Base-by-base conservation (phyloP, 2,329 filamentous ascomycete genomes). In the Teratosphaeria pseudoeucalypti region DNA sequence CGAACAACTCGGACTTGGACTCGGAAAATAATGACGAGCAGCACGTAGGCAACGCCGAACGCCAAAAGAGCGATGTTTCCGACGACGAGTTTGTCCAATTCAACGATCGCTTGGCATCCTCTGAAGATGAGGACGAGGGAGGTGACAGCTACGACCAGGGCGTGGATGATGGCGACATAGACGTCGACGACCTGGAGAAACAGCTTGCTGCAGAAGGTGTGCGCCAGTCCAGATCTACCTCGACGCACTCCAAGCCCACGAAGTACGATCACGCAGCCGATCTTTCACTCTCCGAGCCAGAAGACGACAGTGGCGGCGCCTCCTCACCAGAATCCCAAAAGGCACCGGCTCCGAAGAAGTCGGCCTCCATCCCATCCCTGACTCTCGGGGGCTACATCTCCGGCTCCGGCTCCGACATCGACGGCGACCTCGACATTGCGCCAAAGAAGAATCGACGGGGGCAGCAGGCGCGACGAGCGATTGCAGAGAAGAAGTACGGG, bases 401-500 rank as follows among this genome's bases (percentile, higher is more conserved):
- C 2, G 88, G 87, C 54, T 89, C 86, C 9, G 88, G 89, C 6
- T 88, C 85, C 9, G 86, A 88, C 2, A 76, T 89, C 26, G 88
- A 90, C 57, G 73, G 80, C 26, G 76, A 79, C 19, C 66, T 72
- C 1, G 82, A 81, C 6, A 78, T 78, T 4, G 65, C 78, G 0
- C 74, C 79, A 0, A 83, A 84, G 66, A 92, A 91, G 74, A 92
- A 92, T 67, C 81, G 88, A 26, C 80, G 84, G 54, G 89, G 89
- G 3, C 89, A 95, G 74, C 82, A 85, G 52, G 88, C 87, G n/a
- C 83, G 89, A 9, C 87, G 89, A 70, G 83, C 85, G 27, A 87
- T 94, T 60, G 88, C 85, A 78, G 89, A 92, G 76, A 86, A 89
- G 76, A 92, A 92, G 70, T 92, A 81, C 71, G 88, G 88, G 56